A percentile compares a stretch with the other conserved stretches of the same genome.
Conservation (phyloP, 1,139 yeast genomes). For the Pichia sp. region DNA sequence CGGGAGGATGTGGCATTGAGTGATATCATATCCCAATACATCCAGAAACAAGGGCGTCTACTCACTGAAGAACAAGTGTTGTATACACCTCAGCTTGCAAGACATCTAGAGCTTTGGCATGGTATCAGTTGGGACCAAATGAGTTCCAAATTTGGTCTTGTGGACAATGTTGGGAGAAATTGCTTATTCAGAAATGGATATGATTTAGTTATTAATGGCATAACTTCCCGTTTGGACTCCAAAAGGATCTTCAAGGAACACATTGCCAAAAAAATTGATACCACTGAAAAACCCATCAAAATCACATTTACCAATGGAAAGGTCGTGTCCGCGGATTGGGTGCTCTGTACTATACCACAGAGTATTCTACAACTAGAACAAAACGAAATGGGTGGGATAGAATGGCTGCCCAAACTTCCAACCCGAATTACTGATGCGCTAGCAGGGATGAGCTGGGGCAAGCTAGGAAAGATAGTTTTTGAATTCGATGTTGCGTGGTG, state of each 20-base stretch:
- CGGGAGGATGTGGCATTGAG: conserved; percentile 43
- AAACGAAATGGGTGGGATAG: conserved; percentile 36
- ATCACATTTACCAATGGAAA: conserved; percentile 27
- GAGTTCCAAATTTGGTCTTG: conserved; percentile 59
- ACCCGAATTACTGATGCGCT: conserved; percentile 37
- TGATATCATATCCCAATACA: conserved; percentile 37
- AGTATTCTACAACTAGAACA: conserved; percentile 43
- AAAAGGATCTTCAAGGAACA: conserved; percentile 36
- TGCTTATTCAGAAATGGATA: conserved; percentile 59
- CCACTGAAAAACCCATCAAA: conserved; percentile 13
- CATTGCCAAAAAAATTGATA: conserved; percentile 40
- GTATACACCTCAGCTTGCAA: conserved; percentile 36
- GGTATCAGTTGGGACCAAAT: conserved; percentile 61
- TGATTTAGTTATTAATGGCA: conserved; percentile 40
- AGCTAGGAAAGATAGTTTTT: conserved; percentile 69
- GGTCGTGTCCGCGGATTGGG: conserved; percentile 37
- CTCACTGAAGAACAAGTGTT: conserved; percentile 46
- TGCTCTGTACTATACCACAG: conserved; percentile 71
- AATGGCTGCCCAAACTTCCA: conserved; percentile 59
- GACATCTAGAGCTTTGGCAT: conserved; percentile 70
- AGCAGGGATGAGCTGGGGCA: conserved; percentile 52
- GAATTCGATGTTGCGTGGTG: conserved; percentile 68
- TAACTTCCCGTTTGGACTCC: conserved; percentile 35
- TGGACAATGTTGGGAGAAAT: conserved; percentile 71
- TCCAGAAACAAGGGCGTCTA: conserved; percentile 38